Evolutionary conservation across 2,329 filamentous ascomycete genomes (phyloP).

Genomic region (Sphaerostilbella broomeana): DNA sequence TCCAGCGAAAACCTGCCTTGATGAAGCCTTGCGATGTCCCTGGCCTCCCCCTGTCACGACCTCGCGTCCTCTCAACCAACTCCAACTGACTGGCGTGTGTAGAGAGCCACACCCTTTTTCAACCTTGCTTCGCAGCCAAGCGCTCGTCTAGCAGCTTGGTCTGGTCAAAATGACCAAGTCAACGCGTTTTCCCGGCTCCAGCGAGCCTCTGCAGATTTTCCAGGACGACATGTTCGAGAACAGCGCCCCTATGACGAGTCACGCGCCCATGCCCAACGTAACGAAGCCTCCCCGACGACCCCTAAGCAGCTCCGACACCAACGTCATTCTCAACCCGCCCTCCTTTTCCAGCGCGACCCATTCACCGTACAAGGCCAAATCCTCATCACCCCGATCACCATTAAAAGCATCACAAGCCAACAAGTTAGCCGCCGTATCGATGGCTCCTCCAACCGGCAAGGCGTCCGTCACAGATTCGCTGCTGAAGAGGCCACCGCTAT

Average conservation of each 20-base stretch:
- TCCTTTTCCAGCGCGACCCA: conserved; percentile 44
- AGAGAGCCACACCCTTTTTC: conserved; percentile 1
- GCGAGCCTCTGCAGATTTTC: conserved; percentile 46
- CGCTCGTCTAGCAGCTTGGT: conserved; percentile 9
- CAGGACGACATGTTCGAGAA: conserved; percentile 45
- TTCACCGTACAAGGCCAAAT: conserved; percentile 64
- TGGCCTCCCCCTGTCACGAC: not conserved
- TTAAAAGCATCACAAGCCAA: conserved; percentile 45
- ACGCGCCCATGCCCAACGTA: conserved; percentile 49
- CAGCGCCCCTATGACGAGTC: conserved; percentile 44
- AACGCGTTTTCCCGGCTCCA: conserved; percentile 38
- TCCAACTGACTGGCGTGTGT: conserved; percentile 10
- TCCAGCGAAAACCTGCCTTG: conserved; percentile 1
- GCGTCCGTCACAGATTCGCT: conserved; percentile 58
- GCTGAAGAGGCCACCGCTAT: conserved; percentile 58
- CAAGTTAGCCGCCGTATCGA: conserved; percentile 59
- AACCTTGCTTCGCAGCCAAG: conserved; percentile 5
- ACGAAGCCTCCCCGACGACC: conserved; percentile 42
- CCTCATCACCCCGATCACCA: conserved; percentile 55
- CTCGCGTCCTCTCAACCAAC: conserved; percentile 6
- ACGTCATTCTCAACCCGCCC: conserved; percentile 61
- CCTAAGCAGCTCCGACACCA: conserved; percentile 47
- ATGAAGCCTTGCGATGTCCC: conserved; percentile 4
- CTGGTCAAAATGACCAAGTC: conserved; percentile 48
- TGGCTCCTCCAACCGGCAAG: conserved; percentile 56